Evolutionary conservation across 805 yeast species (phyloP), one percentile per base, ranked within the genome.

Genomic region (Clavispora phyllophila): DNA sequence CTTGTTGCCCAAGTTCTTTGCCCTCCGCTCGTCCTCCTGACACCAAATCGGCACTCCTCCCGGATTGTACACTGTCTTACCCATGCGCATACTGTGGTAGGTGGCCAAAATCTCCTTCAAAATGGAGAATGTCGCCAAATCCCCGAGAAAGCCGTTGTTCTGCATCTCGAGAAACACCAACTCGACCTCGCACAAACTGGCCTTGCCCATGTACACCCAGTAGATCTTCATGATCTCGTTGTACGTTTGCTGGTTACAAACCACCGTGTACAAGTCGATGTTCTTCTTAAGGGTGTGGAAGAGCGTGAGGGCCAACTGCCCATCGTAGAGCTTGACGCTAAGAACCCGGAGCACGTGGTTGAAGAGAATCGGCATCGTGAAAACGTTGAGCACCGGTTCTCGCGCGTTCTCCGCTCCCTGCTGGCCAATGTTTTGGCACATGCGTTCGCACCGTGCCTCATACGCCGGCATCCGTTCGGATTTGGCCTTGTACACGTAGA

Each of bases 241-340:
- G 47, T 65, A 69, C 2, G 74, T 69, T 15, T 57, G 63, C 50
- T 70, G 74, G 50, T 66, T 66, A 51, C 72, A 66, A 9, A 58
- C 51, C 3, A 63, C 51, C 9, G 69, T 56, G 50, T 66, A 66
- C 19, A 66, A 46, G 12, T 52, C 49, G 27, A 68, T 44, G 45
- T 69, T 66, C 15, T 50, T 55, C 47, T 67, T 67, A 23, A 66
- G 51, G 32, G 50, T 29, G 46, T 70, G 66, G 55, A 66, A 70
- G 31, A 69, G 41, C 2, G 68, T 53, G 36, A 66, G 47, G 1
- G 71, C 63, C 46, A 66, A 51, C 36, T 59, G 61, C 1, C 73
- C 73, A 42, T 67, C 68, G 36, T 59, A 48, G 42, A 56, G 56
- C 43, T 60, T 56, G 36, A 51, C 52, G 23, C 54, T 46, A 13